These are phyloP conservation scores for Auxenochlorella protothecoides DNA, from an alignment of 139 green algal species.

Conservation along the genomic window DNA sequence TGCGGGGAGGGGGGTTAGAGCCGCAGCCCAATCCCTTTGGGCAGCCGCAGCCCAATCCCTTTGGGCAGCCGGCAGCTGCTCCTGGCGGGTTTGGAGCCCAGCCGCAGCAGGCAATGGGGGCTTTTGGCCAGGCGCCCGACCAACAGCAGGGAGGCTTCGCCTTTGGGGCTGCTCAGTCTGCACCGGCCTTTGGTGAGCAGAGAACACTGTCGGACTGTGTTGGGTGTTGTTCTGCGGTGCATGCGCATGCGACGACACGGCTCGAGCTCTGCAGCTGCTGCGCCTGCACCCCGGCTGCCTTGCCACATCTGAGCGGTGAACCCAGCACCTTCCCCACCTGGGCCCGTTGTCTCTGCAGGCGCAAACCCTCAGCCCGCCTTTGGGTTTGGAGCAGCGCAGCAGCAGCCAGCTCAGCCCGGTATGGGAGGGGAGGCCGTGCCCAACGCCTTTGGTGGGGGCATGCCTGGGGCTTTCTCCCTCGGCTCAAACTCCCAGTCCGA, in stretches of 20 bases:
- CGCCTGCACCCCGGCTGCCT: too few species aligned
- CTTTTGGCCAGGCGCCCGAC: too few species aligned
- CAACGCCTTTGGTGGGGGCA: conserved; percentile 20
- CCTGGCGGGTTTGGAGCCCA: conserved; percentile 9
- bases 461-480: conserved; percentile 16
- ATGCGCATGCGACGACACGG: too few species aligned
- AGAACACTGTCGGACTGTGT: neutral
- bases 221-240: too few species aligned
- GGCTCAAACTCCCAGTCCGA: conserved; percentile 23
- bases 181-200: conserved; percentile 5
- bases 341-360: too few species aligned
- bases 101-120: neutral
- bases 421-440: conserved; percentile 11
- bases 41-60: neutral
- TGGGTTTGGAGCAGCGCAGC: neutral
- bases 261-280: too few species aligned
- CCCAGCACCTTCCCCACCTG: too few species aligned
- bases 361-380: neutral
- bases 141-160: too few species aligned
- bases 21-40: neutral
- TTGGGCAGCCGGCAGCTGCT: conserved; percentile 3
- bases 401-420: neutral
- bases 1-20: too few species aligned
- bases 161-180: neutral
- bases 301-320: too few species aligned